A percentile compares a stretch with the other conserved stretches of the same genome.
Conservation (phyloP, 2,329 filamentous ascomycete genomes). For the Aquanectria penicillioides region DNA sequence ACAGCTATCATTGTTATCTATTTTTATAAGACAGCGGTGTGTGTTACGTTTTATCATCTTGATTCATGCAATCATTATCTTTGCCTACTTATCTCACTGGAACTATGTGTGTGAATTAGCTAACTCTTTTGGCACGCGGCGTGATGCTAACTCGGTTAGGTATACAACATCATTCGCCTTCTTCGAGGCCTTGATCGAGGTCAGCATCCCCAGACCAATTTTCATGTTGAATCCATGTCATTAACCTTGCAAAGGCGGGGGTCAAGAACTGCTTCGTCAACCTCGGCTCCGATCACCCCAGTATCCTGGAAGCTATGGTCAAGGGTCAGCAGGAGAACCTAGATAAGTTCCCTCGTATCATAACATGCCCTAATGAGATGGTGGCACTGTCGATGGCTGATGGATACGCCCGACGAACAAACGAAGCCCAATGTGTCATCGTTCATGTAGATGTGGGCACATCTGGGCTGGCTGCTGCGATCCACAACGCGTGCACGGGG, state of each 20-base stretch:
- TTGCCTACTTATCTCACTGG: background rate
- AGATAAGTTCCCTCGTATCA: slow-evolving; percentile 73
- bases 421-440: slow-evolving; percentile 78
- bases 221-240: background rate
- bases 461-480: slow-evolving; percentile 77
- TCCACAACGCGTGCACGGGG: slow-evolving; percentile 80
- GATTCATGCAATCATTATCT: background rate
- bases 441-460: slow-evolving; percentile 85
- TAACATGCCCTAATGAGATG: slow-evolving; percentile 87
- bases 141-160: background rate
- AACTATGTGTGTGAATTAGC: background rate
- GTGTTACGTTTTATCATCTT: too few relatives aligned
- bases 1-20: too few relatives aligned
- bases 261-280: slow-evolving; percentile 70
- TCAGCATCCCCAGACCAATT: background rate
- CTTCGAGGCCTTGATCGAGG: slow-evolving; percentile 3
- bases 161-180: slow-evolving; percentile 10
- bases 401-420: slow-evolving; percentile 76
- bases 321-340: slow-evolving; percentile 74
- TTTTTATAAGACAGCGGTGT: too few relatives aligned
- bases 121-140: too few relatives aligned
- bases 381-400: slow-evolving; percentile 85
- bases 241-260: slow-evolving; percentile 50
- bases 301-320: slow-evolving; percentile 81
- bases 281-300: slow-evolving; percentile 75